phyloP scores from a whole-genome alignment of 2,329 filamentous ascomycete species.

The Fusarium sp. region DNA sequence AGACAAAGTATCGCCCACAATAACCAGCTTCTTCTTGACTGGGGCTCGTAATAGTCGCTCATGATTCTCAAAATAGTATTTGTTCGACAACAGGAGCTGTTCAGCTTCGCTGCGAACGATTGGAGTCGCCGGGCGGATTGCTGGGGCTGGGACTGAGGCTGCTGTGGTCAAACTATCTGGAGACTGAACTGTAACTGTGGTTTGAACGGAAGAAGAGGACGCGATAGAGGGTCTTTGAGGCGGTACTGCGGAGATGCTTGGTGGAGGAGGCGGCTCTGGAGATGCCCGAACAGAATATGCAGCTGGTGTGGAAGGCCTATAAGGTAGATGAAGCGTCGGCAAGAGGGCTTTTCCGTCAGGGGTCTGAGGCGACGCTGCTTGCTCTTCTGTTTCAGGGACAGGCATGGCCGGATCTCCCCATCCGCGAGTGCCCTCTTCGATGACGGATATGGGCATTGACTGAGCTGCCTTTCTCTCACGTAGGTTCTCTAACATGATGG shows the following conservation, averaged over 20 bases:
- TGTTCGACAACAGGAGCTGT: background rate
- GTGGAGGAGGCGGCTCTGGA: background rate
- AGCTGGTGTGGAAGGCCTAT: background rate
- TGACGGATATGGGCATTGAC: background rate
- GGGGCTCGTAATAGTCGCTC: background rate
- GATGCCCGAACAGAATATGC: background rate
- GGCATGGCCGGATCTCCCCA: background rate
- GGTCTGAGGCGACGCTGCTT: background rate
- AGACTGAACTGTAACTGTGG: background rate
- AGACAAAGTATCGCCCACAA: background rate
- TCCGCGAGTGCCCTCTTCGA: background rate
- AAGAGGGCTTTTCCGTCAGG: background rate
- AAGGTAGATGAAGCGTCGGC: background rate
- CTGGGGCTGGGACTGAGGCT: background rate
- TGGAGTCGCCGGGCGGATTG: background rate
- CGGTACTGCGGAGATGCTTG: background rate
- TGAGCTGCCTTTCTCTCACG: background rate
- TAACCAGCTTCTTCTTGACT: background rate
- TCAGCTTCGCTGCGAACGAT: background rate
- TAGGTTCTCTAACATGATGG: conserved; percentile 1
- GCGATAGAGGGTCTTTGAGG: background rate
- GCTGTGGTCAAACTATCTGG: background rate
- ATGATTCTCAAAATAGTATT: background rate
- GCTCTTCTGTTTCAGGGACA: background rate
- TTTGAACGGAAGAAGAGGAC: background rate